Percentiles rank a stretch among this genome's conserved stretches.
Evolutionary conservation across 768 basidiomycete species (phyloP).

Genomic region (Tulasnella sp.): DNA sequence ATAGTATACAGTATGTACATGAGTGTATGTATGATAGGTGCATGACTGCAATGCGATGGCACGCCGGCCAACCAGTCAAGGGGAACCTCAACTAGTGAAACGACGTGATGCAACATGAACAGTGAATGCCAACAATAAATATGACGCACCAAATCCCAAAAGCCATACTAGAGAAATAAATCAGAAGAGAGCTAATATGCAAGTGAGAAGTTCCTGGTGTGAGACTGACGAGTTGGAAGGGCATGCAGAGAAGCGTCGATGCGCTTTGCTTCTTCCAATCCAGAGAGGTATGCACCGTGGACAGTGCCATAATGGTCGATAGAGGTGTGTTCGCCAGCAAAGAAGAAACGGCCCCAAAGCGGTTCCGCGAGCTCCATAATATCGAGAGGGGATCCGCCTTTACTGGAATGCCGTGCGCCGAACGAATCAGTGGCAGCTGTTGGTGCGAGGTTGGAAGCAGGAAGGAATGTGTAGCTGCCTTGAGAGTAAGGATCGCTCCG

Average conservation of each 20-base stretch:
- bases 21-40: too few species aligned
- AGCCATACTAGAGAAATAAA: too few species aligned
- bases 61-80: too few species aligned
- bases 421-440: background rate
- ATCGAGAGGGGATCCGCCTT: constrained; percentile 17
- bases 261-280: constrained; percentile 1
- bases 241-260: constrained; percentile 5
- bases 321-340: constrained; percentile 17
- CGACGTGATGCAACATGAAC: too few species aligned
- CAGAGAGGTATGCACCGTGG: constrained; percentile 15
- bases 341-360: constrained; percentile 16
- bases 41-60: too few species aligned
- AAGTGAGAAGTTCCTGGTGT: too few species aligned
- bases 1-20: too few species aligned
- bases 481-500: constrained; percentile 10
- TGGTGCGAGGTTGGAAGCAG: background rate
- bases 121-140: too few species aligned
- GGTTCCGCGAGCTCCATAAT: constrained; percentile 12
- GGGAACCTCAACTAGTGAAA: too few species aligned
- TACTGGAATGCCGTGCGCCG: background rate
- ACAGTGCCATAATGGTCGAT: constrained; percentile 13
- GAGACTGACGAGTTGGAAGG: background rate
- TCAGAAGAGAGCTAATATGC: too few species aligned
- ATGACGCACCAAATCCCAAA: too few species aligned
- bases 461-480: constrained; percentile 16